Conservation (phyloP, 2,329 filamentous ascomycete genomes). For the Botrytis medusae region DNA sequence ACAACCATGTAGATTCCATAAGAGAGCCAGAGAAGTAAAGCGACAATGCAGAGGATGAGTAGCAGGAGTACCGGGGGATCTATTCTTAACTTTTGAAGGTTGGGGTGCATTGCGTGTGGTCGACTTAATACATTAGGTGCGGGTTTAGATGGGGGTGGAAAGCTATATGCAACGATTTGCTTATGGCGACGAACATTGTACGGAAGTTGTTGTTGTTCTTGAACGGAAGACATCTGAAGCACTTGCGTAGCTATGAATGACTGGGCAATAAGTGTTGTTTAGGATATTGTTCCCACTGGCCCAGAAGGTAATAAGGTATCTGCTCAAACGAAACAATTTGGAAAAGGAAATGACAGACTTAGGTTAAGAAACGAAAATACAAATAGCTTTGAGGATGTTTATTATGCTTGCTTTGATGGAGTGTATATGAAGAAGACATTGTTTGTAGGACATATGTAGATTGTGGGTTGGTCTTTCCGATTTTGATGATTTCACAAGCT, state of each 20-base stretch:
- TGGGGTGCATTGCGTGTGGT: slow-evolving; percentile 11
- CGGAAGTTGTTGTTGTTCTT: not conserved
- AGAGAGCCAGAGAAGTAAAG: slow-evolving; percentile 1
- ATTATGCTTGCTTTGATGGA: not conserved
- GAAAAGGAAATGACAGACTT: not conserved
- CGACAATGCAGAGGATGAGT: not conserved
- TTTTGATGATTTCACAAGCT: slow-evolving; percentile 1
- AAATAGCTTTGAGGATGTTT: not conserved
- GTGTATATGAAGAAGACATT: not conserved
- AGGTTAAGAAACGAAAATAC: not conserved
- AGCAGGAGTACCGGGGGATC: not conserved
- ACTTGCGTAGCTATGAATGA: not conserved
- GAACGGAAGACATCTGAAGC: not conserved
- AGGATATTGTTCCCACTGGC: not conserved
- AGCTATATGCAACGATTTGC: not conserved
- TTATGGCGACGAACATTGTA: slow-evolving; percentile 4
- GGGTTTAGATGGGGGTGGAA: not conserved
- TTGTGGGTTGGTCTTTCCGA: slow-evolving; percentile 1
- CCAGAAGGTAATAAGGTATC: not conserved
- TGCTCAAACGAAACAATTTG: not conserved
- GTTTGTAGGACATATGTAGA: not conserved
- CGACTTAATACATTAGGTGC: not conserved
- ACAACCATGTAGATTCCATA: not conserved
- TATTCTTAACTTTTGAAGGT: slow-evolving; percentile 10
- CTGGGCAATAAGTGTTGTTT: not conserved